Base-by-base conservation (phyloP, 140 eudicot genomes). In the Cichorium intybus region DNA sequence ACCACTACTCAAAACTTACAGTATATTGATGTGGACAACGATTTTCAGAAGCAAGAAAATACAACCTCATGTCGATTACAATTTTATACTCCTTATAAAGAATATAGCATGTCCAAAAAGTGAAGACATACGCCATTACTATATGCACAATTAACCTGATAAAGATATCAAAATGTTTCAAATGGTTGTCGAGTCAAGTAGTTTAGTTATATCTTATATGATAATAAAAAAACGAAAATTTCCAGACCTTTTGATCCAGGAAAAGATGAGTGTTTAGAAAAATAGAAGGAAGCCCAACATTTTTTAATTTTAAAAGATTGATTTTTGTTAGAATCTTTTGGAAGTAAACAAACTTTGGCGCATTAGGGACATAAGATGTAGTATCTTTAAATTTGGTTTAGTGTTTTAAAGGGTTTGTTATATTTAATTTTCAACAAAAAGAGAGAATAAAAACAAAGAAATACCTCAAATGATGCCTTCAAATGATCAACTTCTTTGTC, bases 401-500 rank as follows among this genome's bases (percentile, higher is more conserved):
- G n/a, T n/a, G n/a, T n/a, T n/a, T n/a, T n/a, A n/a, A n/a, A n/a
- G n/a, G n/a, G n/a, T n/a, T n/a, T n/a, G n/a, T n/a, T n/a, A n/a
- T n/a, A n/a, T n/a, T n/a, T n/a, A n/a, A n/a, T n/a, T n/a, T n/a
- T n/a, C n/a, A 27, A 49, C 62, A 33, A n/a, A 5, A 9, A 33
- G 43, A 24, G 60, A 26, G 34, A 26, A 24, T 9, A 55, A 4
- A 60, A 41, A 48, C 20, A 2, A 50, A 22, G 28, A 15, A 57
- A 28, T 10, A 85, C 97, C 99, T 88, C 97, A 78, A 92, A 88
- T 52, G 81, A 86, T 77, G 78, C 84, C 83, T 92, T 88, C 64
- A 92, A 80, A 80, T 80, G 86, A 77, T 92, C 97, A 64, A 92
- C 87, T 70, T 92, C 99, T 79, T 92, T 88, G 79, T 85, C 99